Evolutionary conservation across 306 rosid species (phyloP), one percentile per base, ranked within the genome.

Genomic region (Prunus persica): DNA sequence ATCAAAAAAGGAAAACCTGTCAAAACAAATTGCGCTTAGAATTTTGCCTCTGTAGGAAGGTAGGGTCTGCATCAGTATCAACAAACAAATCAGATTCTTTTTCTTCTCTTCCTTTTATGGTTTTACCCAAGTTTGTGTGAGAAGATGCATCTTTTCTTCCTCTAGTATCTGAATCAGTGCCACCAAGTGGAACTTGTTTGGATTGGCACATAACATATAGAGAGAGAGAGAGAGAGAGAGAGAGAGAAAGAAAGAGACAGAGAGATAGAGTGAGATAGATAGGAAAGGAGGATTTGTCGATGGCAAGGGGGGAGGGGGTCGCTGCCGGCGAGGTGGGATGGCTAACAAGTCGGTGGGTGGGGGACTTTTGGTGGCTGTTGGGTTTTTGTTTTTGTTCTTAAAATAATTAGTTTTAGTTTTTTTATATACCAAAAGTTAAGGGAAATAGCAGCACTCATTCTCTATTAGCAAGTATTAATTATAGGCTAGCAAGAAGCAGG

Each of bases 31-130:
- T 30, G 43, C 11, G 24, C 62, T 72, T 30, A 52, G 65, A 20
- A 28, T 71, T 72, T 63, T 80, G 92, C 99, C 99, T 96, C 98
- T 1, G 90, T 91, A 32, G 99, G 99, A 89, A 92, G 71, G 73
- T 87, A 75, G 84, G 74, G 64, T 83, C 81, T 76, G 84, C 84
- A 41, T 95, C 85, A 80, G 98, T 76, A 79, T 87, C 86, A 68
- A 78, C 90, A 70, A 71, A 83, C 80, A 73, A 84, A 61, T 86
- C 87, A 60, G 88, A 86, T 68, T 80, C 84, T 74, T 64, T 80
- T 51, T 78, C 85, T 30, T 79, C 87, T 65, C 87, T 87, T 67
- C 75, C 89, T 77, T 86, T 90, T 69, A 61, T 81, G 18, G 82
- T 58, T 55, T 79, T 87, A 67, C 78, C 84, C 61, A 74, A 73